Evolutionary conservation across 2,329 filamentous ascomycete genomes (phyloP).

Genomic region (Penicillium decumbens): DNA sequence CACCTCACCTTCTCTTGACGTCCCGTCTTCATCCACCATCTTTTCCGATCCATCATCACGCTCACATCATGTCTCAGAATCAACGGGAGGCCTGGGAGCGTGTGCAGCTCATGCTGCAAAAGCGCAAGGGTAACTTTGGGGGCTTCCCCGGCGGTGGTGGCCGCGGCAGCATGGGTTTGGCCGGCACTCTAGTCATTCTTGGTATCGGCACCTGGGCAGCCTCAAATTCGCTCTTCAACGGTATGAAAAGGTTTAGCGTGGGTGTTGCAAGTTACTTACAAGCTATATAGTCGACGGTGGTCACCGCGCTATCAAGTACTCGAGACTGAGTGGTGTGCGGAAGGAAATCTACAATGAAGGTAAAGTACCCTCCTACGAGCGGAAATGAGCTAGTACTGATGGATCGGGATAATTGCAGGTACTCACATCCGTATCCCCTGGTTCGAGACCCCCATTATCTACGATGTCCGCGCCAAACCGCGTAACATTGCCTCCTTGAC

Average conservation of each 20-base stretch:
- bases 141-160: slow-evolving; percentile 53
- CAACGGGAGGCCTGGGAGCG: slow-evolving; percentile 63
- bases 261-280: not conserved
- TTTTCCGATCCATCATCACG: slow-evolving; percentile 15
- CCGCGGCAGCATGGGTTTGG: slow-evolving; percentile 51
- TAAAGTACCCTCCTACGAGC: slow-evolving; percentile 33
- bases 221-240: slow-evolving; percentile 64
- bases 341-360: slow-evolving; percentile 97
- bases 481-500: slow-evolving; percentile 95
- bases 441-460: slow-evolving; percentile 95
- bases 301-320: slow-evolving; percentile 98
- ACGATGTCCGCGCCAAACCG: slow-evolving; percentile 96
- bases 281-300: slow-evolving; percentile 77
- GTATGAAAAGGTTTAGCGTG: slow-evolving; percentile 35
- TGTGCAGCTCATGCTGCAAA: slow-evolving; percentile 59
- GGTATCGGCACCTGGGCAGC: slow-evolving; percentile 39
- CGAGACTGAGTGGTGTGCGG: slow-evolving; percentile 82
- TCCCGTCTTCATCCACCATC: slow-evolving; percentile 23
- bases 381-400: slow-evolving; percentile 7
- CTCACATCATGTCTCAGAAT: slow-evolving; percentile 47
- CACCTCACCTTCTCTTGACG: slow-evolving; percentile 25
- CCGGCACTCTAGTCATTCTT: slow-evolving; percentile 53
- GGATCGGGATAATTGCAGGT: slow-evolving; percentile 48
- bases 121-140: slow-evolving; percentile 42
- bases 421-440: slow-evolving; percentile 93